Conservation (phyloP, 208 protist species). For the Acanthamoeba healyi region DNA sequence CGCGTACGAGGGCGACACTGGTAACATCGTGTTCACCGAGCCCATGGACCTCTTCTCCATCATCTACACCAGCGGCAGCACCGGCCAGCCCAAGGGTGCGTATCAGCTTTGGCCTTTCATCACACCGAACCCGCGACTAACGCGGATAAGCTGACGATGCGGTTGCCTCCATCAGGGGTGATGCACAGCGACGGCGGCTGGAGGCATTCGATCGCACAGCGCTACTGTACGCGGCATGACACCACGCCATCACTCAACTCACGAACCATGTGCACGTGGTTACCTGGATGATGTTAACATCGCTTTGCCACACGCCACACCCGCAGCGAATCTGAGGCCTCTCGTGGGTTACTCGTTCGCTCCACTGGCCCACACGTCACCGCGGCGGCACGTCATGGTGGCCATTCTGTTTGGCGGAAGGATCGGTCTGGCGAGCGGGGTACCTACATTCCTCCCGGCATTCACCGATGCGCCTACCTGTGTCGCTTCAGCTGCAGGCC, state of each 20-base stretch:
- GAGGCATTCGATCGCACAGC: background rate
- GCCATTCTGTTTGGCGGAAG: background rate
- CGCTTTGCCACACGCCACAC: background rate
- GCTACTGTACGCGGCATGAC: background rate
- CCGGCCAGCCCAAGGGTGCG: slow-evolving; percentile 71
- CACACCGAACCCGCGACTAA: background rate
- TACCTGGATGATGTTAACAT: too few species aligned
- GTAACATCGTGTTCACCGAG: slow-evolving; percentile 21
- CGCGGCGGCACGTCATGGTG: background rate
- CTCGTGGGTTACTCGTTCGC: background rate
- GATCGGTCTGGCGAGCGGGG: background rate
- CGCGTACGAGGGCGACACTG: background rate
- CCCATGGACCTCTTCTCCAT: slow-evolving; percentile 69
- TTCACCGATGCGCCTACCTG: background rate
- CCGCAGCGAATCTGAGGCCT: background rate
- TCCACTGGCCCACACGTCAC: background rate
- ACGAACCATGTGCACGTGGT: too few species aligned
- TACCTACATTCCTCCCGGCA: background rate
- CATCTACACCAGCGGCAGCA: slow-evolving; percentile 76
- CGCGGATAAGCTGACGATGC: too few species aligned
- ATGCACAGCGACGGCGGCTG: slow-evolving; percentile 10
- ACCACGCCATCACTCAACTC: too few species aligned
- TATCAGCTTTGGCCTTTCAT: too few species aligned
- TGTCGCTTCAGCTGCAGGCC: too few species aligned
- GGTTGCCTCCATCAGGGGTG: background rate